Evolutionary conservation across 495 filamentous ascomycete genomes (phyloP), one percentile per base, ranked within the genome.

Genomic region (Aspergillus asperescens): DNA sequence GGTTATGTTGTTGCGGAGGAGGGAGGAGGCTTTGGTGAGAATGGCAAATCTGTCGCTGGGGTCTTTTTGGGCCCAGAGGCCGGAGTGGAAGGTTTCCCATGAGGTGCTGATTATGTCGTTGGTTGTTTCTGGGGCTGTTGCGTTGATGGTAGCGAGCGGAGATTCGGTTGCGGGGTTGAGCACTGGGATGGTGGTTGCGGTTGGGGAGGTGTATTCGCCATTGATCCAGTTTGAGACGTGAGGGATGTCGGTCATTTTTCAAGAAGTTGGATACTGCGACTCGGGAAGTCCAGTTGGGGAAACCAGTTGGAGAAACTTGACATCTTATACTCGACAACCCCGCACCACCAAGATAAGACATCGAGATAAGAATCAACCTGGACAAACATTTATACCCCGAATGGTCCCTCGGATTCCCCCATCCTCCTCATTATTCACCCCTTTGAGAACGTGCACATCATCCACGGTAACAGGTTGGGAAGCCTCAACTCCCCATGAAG

Each of bases 61-160:
- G 42, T 79, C 72, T 6, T 77, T 75, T 4, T 71, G 72, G 28
- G 79, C 77, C 83, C 83, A 86, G n/a, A 71, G 28, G 31, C 81
- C 80, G 1, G 73, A 69, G 35, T 73, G 67, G 69, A 79, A 85
- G 25, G 65, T 67, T 4, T 45, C n/a, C 27, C 80, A 72, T 22
- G 78, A 79, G 34, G 67, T 56, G 5, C 55, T 28, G 38, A 85
- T 62, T 7, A 77, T 72, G 1, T 60, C 35, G 19, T 75, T 61
- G 20, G 83, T 70, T 35, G 79, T 76, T 18, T 70, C 61, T 4
- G 59, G 31, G 0, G 77, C 74, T 15, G 82, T 80, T 1, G 77
- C 64, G 54, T 81, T 71, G 60, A 76, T 76, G 34, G 76, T 77
- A 47, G 56, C 59, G 20, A 64, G 58, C 48, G 42, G 44, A 8